Evolutionary conservation across 805 yeast genomes (phyloP).

Genomic region (Saccharomycopsis lassenensis): DNA sequence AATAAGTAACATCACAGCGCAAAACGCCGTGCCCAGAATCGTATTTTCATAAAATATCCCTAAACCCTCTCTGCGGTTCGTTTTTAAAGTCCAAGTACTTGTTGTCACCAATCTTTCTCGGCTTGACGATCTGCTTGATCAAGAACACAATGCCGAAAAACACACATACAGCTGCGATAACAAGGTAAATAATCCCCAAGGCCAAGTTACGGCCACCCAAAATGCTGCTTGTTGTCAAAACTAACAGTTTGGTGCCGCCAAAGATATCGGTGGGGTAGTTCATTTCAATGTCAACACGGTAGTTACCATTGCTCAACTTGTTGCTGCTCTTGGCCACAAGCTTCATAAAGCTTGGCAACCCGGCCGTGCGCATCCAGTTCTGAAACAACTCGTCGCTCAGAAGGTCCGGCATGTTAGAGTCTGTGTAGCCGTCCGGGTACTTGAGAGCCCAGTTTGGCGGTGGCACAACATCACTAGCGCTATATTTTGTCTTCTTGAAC

Average conservation of each 20-base stretch:
- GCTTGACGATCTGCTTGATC: constrained; percentile 70
- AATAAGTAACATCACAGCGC: no score
- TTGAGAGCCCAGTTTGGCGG: constrained; percentile 74
- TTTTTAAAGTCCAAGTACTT: constrained; percentile 31
- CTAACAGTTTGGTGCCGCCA: constrained; percentile 83
- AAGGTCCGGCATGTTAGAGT: constrained; percentile 57
- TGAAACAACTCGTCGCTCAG: constrained; percentile 60
- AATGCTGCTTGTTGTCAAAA: constrained; percentile 69
- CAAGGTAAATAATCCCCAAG: constrained; percentile 73
- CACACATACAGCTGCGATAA: constrained; percentile 70
- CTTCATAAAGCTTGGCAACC: constrained; percentile 56
- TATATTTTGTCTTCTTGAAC: constrained; percentile 54
- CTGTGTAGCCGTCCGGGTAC: constrained; percentile 67
- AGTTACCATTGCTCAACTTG: constrained; percentile 46
- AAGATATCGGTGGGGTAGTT: constrained; percentile 74
- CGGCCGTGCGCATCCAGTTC: constrained; percentile 83
- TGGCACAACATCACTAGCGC: constrained; percentile 53
- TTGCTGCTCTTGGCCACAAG: constrained; percentile 52
- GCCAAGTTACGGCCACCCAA: constrained; percentile 84
- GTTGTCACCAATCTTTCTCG: constrained; percentile 80
- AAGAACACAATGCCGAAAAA: constrained; percentile 66
- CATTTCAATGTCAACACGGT: constrained; percentile 53
- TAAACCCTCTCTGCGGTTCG: constrained; percentile 7
- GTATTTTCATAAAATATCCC: constrained; percentile 6
- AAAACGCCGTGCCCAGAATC: no score